Conservation (phyloP, 163 green algal species). For the Scenedesmus sp. region DNA sequence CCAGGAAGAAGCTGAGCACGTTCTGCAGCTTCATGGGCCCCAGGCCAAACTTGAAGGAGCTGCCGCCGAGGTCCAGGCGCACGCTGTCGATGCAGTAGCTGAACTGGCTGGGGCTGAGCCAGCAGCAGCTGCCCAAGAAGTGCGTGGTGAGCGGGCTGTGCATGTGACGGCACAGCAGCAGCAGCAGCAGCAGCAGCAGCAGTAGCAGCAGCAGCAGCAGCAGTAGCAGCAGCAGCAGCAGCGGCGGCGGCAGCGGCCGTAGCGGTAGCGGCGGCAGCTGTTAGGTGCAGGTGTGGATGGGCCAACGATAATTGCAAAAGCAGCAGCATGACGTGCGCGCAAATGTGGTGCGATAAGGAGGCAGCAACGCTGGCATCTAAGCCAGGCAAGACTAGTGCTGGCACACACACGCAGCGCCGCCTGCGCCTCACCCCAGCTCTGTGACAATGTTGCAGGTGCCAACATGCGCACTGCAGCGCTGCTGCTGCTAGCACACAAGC, state of each 20-base stretch:
- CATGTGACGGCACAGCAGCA: neutral
- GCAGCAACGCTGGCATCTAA: too few relatives aligned
- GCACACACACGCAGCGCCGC: too few relatives aligned
- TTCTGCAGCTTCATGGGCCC: conserved; percentile 36
- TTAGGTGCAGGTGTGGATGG: too few relatives aligned
- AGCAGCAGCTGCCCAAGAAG: conserved; percentile 45
- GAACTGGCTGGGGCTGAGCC: conserved; percentile 5
- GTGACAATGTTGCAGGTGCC: neutral
- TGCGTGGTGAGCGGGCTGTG: conserved; percentile 44
- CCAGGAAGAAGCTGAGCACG: conserved; percentile 42
- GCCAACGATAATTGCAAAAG: too few relatives aligned
- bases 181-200: neutral
- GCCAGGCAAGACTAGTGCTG: too few relatives aligned
- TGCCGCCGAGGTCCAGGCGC: conserved; percentile 24
- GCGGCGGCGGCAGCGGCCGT: too few relatives aligned
- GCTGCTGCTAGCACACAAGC: neutral
- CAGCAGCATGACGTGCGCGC: too few relatives aligned
- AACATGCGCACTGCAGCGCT: neutral
- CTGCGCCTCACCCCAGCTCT: too few relatives aligned
- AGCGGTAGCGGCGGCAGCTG: too few relatives aligned
- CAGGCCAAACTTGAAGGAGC: neutral
- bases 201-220: too few relatives aligned
- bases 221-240: too few relatives aligned
- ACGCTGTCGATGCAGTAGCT: conserved; percentile 32
- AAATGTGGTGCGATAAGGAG: too few relatives aligned